Evolutionary conservation across 805 yeast genomes (phyloP), one percentile per base, ranked within the genome.

Genomic region (Candida adriatica): DNA sequence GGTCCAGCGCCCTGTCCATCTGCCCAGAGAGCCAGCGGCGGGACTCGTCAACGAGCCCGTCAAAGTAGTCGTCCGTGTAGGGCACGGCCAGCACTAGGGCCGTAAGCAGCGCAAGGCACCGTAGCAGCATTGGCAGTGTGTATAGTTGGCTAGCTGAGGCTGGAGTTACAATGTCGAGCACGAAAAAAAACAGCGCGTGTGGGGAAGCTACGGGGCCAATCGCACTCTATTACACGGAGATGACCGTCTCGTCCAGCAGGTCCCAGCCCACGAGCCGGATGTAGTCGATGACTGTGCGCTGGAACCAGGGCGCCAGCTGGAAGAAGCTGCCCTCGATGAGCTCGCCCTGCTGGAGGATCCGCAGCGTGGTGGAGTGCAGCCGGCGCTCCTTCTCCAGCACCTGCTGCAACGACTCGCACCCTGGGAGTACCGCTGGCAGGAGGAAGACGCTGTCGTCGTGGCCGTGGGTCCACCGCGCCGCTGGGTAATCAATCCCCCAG

Each of bases 261-360:
- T 31, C 35, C 38, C 38, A 31, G 6, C 42, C 42, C 8, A 38
- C 7, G 8, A 38, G 23, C 18, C 42, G 18, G 5, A 38, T 9
- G 4, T 23, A 9, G 27, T 38, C 36, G 8, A 33, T 21, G 9
- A 20, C 21, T 3, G 20, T 26, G 17, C 27, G n/a, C 21, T 32
- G 31, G 25, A 34, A 35, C 13, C 24, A 14, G 8, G 35, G 31
- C 1, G 34, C 18, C 24, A 33, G 24, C 4, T 24, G 17, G 8
- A 5, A 13, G 21, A 18, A 30, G 8, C 6, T 9, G 18, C 29
- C 33, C 13, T 16, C 14, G 11, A 26, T n/a, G 2, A 21, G 32
- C 11, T 8, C 7, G n/a, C 13, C 3, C 6, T 31, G 27, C 14
- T 27, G 32, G 6, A 18, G 14, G 11, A 29, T 27, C n/a, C n/a